Conservation (phyloP, 2,329 filamentous ascomycete genomes). For the Tolypocladium inflatum region DNA sequence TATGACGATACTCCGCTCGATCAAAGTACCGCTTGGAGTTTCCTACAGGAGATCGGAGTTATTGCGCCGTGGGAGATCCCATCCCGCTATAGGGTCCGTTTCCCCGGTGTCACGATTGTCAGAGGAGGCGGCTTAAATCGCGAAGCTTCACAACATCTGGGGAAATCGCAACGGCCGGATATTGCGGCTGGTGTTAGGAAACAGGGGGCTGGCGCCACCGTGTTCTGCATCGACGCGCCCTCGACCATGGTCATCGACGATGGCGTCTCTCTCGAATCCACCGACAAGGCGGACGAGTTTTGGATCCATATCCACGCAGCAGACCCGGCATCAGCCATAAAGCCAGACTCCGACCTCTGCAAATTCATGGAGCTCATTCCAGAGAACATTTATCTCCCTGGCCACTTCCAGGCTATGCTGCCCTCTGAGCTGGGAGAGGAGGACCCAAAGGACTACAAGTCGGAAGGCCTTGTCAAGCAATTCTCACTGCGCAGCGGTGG, state of each 20-base stretch:
- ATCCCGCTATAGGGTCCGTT: conserved; percentile 48
- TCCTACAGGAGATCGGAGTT: conserved; percentile 67
- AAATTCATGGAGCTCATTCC: conserved; percentile 52
- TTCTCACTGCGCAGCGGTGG: conserved; percentile 44
- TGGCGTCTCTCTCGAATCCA: conserved; percentile 60
- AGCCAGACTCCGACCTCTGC: conserved; percentile 46
- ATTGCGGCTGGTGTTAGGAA: conserved; percentile 40
- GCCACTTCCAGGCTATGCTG: conserved; percentile 50
- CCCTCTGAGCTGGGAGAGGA: conserved; percentile 24
- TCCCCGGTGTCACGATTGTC: conserved; percentile 37
- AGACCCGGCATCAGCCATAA: conserved; percentile 64
- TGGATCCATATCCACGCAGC: conserved; percentile 76
- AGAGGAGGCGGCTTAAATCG: conserved; percentile 32
- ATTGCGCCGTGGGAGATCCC: conserved; percentile 63
- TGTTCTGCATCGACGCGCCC: conserved; percentile 65
- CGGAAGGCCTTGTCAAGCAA: conserved; percentile 31
- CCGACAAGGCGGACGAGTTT: conserved; percentile 41
- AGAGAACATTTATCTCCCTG: conserved; percentile 50
- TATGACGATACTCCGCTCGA: conserved; percentile 41
- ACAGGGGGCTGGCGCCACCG: conserved; percentile 46
- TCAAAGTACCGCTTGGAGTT: conserved; percentile 45
- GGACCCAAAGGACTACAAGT: conserved; percentile 18
- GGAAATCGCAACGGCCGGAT: conserved; percentile 30
- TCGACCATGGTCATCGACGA: conserved; percentile 68
- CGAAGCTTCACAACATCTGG: conserved; percentile 17